Base-by-base conservation (phyloP, 441 rosid species). In the Geranium incanum region DNA sequence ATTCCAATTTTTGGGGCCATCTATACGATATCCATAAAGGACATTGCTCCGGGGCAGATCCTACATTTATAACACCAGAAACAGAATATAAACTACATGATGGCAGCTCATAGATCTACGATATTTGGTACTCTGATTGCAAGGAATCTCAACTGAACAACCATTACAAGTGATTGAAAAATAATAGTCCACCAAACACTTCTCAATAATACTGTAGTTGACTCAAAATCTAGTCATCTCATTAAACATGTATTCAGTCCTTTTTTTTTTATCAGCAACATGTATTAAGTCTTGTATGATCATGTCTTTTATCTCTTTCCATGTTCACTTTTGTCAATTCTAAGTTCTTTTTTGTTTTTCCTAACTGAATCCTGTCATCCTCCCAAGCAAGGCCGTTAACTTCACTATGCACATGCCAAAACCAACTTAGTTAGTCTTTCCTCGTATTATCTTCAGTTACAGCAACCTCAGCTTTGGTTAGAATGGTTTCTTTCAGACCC, bases 21-120 rank as follows among this genome's bases (percentile, higher is more conserved):
- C 97, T 71, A 92, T 74, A 70, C 85, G 88, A 81, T 94, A 92
- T 72, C 97, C 97, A 77, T 90, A 92, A 19, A 86, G 92, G 38
- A 92, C 95, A 78, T 84, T 76, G 71, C 82, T 84, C 23, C 75
- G 81, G 67, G 95, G 96, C 78, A 94, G 81, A 78, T 84, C 97
- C 97, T 94, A 79, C 75, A 69, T 48, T 77, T 73, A 64, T 18
- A 80, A 76, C 68, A 78, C 16, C 63, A 69, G 43, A 66, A 70
- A 70, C 5, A 57, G 33, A 28, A 28, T 28, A 28, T 28, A 28
- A 28, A 28, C 33, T 28, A 28, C 33, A 28, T 28, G 33, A 28
- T 28, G 33, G 33, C 19, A 67, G 19, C 12, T 68, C 68, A 74
- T 8, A 64, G 19, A 9, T 65, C 33, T 28, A 28, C 33, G 2